A percentile compares a stretch with the other conserved stretches of the same genome.
phyloP scores from a whole-genome alignment of 257 asterid genomes.

The Ehretia macrophylla region DNA sequence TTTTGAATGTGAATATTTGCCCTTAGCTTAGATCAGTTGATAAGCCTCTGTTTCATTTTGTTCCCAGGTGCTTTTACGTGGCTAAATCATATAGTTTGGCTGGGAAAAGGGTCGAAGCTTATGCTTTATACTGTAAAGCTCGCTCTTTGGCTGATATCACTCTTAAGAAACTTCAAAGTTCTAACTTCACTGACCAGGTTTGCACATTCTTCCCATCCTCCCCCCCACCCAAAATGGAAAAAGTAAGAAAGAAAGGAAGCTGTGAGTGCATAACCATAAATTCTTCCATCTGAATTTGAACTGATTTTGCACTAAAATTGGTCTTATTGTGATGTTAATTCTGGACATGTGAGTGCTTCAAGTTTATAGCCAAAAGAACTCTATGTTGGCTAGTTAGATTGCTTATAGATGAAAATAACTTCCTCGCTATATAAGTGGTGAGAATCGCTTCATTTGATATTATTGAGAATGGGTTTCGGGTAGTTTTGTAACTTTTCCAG shows the following conservation, averaged over 20 bases:
- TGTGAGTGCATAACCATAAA: too few species aligned
- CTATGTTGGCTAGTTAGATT: too few species aligned
- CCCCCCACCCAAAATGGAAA: neutral
- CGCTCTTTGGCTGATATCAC: conserved; percentile 61
- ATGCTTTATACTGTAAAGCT: conserved; percentile 66
- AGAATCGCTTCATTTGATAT: too few species aligned
- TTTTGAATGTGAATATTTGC: neutral
- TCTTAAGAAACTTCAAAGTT: conserved; percentile 52
- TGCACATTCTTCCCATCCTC: conserved; percentile 8
- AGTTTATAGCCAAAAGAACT: too few species aligned
- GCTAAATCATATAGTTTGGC: conserved; percentile 92
- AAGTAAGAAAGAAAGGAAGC: neutral
- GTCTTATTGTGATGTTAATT: too few species aligned
- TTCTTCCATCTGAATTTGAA: too few species aligned
- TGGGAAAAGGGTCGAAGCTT: conserved; percentile 93
- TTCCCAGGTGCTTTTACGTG: conserved; percentile 87
- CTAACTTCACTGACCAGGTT: conserved; percentile 58
- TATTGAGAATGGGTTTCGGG: too few species aligned
- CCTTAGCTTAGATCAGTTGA: conserved; percentile 8
- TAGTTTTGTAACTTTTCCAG: neutral
- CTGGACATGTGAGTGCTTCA: too few species aligned
- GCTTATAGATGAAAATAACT: too few species aligned
- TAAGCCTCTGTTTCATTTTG: conserved; percentile 18
- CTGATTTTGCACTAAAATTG: too few species aligned
- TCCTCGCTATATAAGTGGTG: too few species aligned